Evolutionary conservation across 2,329 filamentous ascomycete genomes (phyloP).

Genomic region (Talaromyces funiculosus): DNA sequence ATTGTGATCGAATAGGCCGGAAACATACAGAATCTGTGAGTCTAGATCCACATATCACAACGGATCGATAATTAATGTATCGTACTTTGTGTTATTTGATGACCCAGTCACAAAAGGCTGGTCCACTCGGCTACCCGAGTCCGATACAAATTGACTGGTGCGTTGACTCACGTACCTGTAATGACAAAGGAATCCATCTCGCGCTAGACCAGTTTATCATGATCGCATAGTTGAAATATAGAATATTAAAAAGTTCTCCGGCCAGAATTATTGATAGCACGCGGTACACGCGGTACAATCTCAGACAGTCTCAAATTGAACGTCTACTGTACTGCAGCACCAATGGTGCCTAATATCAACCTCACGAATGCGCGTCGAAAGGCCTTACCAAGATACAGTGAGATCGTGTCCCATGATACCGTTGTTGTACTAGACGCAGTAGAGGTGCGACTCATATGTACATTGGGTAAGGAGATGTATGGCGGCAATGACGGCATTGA

Average conservation of each 20-base stretch:
- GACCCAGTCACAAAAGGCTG: background rate
- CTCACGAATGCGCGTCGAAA: slow-evolving; percentile 21
- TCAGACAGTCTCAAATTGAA: slow-evolving; percentile 23
- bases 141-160: no score
- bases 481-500: slow-evolving; percentile 41
- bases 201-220: no score
- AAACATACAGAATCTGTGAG: background rate
- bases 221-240: slow-evolving; percentile 29
- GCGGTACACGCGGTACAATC: slow-evolving; percentile 21
- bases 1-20: background rate
- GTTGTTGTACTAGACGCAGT: slow-evolving; percentile 46
- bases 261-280: slow-evolving; percentile 37
- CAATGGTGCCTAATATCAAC: slow-evolving; percentile 20
- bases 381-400: slow-evolving; percentile 20
- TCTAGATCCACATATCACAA: background rate
- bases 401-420: slow-evolving; percentile 31
- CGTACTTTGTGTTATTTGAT: background rate
- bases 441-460: slow-evolving; percentile 27
- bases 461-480: slow-evolving; percentile 33
- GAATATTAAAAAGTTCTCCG: slow-evolving; percentile 43
- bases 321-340: slow-evolving; percentile 20
- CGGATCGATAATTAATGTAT: background rate
- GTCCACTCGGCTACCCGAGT: background rate
- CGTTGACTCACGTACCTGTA: background rate
- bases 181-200: background rate